Percentiles rank a stretch among this genome's conserved stretches.
phyloP scores from a whole-genome alignment of 2,329 filamentous ascomycete genomes.

The Chalara sp. region DNA sequence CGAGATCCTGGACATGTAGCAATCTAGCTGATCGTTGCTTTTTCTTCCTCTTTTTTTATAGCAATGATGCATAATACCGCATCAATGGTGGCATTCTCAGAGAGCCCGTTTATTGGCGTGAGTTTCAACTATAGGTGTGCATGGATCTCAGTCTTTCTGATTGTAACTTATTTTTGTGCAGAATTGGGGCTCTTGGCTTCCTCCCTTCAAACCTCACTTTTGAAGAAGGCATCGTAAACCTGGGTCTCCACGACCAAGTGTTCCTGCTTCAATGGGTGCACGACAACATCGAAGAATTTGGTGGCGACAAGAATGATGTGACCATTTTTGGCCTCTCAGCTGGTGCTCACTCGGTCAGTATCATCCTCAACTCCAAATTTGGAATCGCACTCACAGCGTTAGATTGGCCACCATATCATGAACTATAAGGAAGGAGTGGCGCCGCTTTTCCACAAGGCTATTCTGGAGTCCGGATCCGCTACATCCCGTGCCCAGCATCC shows the following conservation, averaged over 20 bases:
- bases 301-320: conserved; percentile 41
- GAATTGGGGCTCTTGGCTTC: conserved; percentile 33
- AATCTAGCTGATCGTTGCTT: no score
- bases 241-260: conserved; percentile 53
- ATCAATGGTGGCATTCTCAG: conserved; percentile 51
- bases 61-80: conserved; percentile 52
- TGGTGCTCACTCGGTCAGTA: not conserved
- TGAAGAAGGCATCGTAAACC: conserved; percentile 19
- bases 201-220: conserved; percentile 1
- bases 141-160: no score
- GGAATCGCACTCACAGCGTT: not conserved
- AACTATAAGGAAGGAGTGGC: conserved; percentile 29
- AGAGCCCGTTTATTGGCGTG: conserved; percentile 46
- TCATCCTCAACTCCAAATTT: no score
- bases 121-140: conserved; percentile 46
- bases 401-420: conserved; percentile 64
- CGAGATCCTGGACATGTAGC: no score
- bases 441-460: conserved; percentile 42
- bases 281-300: conserved; percentile 58
- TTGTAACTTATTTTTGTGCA: no score
- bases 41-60: not conserved
- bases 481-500: conserved; percentile 45
- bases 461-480: conserved; percentile 48
- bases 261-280: conserved; percentile 52
- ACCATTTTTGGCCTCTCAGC: conserved; percentile 45